Conservation (phyloP, 208 protist genomes). For the Endotrypanum monterogeii region DNA sequence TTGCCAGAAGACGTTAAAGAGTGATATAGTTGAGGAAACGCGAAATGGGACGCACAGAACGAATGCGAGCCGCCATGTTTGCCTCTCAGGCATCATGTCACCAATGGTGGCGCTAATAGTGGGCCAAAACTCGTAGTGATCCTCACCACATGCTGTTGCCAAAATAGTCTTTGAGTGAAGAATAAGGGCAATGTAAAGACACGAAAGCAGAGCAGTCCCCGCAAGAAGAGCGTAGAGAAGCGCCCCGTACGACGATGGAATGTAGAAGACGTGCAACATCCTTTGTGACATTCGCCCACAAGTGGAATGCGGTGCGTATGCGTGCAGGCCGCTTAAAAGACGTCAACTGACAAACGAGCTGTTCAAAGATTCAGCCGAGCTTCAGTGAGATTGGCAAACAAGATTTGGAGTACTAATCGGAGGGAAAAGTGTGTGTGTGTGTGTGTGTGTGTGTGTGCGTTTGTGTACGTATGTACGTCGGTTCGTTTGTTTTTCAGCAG, state of each 20-base stretch:
- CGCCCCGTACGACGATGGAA: conserved; percentile 66
- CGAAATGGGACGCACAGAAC: conserved; percentile 62
- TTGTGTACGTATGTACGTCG: no score
- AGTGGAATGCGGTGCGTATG: background rate
- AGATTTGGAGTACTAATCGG: no score
- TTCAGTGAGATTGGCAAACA: no score
- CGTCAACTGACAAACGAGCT: background rate
- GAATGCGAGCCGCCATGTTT: conserved; percentile 66
- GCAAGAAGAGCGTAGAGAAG: conserved; percentile 60
- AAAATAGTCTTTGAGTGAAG: conserved; percentile 58
- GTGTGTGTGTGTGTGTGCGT: no score
- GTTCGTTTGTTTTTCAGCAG: no score
- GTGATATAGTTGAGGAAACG: conserved; percentile 43
- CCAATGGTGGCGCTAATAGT: conserved; percentile 74
- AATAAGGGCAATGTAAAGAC: conserved; percentile 53
- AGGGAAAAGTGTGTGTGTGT: no score
- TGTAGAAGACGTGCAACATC: conserved; percentile 69
- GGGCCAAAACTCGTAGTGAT: conserved; percentile 78
- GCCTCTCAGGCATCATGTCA: conserved; percentile 71
- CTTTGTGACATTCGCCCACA: no score
- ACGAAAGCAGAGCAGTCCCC: conserved; percentile 40
- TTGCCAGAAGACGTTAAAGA: conserved; percentile 71
- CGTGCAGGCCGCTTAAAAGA: background rate
- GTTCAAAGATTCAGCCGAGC: no score
- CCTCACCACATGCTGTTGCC: conserved; percentile 44